A percentile compares a stretch with the other conserved stretches of the same genome.
Conservation (phyloP, 208 protist genomes). For the Leishmania aethiopica region DNA sequence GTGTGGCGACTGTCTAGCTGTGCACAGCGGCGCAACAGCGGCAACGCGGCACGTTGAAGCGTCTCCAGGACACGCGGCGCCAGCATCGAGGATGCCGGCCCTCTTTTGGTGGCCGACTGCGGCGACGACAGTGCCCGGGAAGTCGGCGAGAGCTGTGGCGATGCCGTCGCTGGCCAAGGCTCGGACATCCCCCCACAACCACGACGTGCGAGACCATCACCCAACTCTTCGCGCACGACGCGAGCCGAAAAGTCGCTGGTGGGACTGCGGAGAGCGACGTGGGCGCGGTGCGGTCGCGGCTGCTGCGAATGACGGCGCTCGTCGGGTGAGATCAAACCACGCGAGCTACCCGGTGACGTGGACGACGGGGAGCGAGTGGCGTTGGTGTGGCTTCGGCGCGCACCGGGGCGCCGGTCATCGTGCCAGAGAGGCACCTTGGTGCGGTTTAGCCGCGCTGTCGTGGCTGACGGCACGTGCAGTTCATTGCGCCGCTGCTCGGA, state of each 20-base stretch:
- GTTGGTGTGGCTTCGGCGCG: background rate
- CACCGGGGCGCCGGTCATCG: background rate
- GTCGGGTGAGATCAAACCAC: background rate
- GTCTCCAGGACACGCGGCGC: constrained; percentile 7
- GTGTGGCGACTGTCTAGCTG: constrained; percentile 4
- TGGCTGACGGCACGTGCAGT: background rate
- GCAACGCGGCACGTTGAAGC: constrained; percentile 20
- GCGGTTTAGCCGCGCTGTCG: background rate
- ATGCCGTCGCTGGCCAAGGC: background rate
- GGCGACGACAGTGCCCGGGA: constrained; percentile 4
- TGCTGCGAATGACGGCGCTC: background rate
- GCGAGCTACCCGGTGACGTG: background rate
- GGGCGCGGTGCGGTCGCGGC: background rate
- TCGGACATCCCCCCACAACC: too few relatives aligned
- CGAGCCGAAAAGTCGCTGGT: background rate
- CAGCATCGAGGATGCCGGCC: background rate
- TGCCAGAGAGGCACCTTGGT: constrained; percentile 21
- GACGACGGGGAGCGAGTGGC: background rate
- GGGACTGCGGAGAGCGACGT: background rate
- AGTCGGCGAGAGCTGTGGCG: background rate
- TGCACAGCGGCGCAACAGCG: constrained; percentile 13
- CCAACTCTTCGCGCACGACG: background rate
- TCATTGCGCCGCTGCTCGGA: constrained; percentile 6
- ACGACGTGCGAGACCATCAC: background rate
- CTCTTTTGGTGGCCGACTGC: background rate